Conservation (phyloP, 345 rosid species). For the Balakata baccata region DNA sequence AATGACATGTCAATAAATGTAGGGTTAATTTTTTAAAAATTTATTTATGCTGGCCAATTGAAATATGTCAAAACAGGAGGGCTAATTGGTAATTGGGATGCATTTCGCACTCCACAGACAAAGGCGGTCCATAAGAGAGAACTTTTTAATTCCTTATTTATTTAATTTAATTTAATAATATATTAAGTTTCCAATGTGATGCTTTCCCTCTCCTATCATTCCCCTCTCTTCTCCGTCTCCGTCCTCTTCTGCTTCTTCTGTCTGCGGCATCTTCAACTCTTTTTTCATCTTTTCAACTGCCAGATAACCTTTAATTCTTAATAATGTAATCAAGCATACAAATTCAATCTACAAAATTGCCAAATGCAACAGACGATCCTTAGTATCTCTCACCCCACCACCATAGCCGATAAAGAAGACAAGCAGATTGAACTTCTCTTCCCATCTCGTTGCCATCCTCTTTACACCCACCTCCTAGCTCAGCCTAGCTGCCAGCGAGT, state of each 20-base stretch:
- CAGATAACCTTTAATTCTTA: neutral
- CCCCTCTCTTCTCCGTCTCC: neutral
- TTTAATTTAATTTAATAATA: neutral
- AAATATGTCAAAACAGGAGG: no score
- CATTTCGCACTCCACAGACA: no score
- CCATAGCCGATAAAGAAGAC: neutral
- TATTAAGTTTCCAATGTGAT: neutral
- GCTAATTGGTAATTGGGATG: no score
- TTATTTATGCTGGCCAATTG: no score
- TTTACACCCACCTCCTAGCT: neutral
- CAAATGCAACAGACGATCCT: slow-evolving; percentile 24
- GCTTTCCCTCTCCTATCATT: neutral
- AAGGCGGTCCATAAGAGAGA: no score
- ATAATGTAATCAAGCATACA: neutral
- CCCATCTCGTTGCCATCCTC: neutral
- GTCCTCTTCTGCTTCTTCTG: neutral
- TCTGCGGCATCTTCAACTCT: neutral
- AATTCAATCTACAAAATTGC: neutral
- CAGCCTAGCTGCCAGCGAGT: slow-evolving; percentile 21
- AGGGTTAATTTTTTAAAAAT: no score
- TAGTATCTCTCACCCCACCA: neutral
- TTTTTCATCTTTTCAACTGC: neutral
- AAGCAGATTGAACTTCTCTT: neutral
- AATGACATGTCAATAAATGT: no score
- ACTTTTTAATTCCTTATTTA: no score